A percentile compares a stretch with the other conserved stretches of the same genome.
These are phyloP conservation scores for Orobanche coerulescens DNA, from an alignment of 257 asterid genomes.

Conservation along the genomic window DNA sequence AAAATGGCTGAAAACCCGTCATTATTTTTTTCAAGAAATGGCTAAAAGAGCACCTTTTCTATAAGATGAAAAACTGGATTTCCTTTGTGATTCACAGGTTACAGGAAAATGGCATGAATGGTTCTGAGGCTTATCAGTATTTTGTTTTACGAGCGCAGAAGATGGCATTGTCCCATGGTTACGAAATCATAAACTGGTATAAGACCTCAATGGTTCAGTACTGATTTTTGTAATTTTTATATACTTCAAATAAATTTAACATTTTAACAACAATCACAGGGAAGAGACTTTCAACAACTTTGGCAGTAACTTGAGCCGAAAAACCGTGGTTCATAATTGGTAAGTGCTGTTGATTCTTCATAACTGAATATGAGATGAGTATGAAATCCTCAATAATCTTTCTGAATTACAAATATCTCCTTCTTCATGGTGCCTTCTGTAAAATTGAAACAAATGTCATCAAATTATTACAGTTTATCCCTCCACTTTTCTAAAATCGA, in stretches of 20 bases:
- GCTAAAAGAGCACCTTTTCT: too few species aligned
- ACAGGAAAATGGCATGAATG: constrained; percentile 29
- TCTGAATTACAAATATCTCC: too few species aligned
- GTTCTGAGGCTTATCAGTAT: constrained; percentile 56
- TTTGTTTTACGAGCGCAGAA: constrained; percentile 80
- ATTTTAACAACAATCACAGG: constrained; percentile 35
- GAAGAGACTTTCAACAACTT: constrained; percentile 94
- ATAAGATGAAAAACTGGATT: background rate
- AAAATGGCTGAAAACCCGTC: too few species aligned
- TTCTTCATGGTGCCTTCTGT: too few species aligned
- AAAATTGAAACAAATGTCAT: background rate
- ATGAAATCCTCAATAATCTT: background rate
- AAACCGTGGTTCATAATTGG: constrained; percentile 90
- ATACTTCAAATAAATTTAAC: background rate
- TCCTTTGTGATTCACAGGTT: constrained; percentile 42
- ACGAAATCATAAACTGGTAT: constrained; percentile 90
- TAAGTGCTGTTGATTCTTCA: constrained; percentile 20
- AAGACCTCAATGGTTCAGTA: background rate
- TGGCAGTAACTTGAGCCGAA: constrained; percentile 72
- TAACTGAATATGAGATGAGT: background rate
- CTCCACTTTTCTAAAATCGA: too few species aligned
- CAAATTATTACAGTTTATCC: too few species aligned
- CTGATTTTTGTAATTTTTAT: background rate
- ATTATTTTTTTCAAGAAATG: too few species aligned
- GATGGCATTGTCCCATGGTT: constrained; percentile 84